phyloP scores from a whole-genome alignment of 352 stramenopile species.

The Pythium myriotylum region DNA sequence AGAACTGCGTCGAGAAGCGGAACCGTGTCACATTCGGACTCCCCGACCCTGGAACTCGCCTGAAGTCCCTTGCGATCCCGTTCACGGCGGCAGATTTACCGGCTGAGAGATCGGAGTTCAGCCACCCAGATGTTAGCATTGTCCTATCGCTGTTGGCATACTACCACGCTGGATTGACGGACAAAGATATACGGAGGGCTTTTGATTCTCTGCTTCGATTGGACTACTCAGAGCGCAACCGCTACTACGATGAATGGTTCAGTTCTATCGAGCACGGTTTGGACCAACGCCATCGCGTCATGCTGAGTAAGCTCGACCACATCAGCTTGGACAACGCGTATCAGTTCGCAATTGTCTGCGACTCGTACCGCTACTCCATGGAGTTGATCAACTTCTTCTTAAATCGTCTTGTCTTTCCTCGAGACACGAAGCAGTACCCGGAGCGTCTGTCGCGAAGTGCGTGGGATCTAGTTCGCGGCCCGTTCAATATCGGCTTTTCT shows the following conservation, averaged over 20 bases:
- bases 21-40: slow-evolving; percentile 85
- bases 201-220: slow-evolving; percentile 66
- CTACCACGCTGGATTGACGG: slow-evolving; percentile 74
- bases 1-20: slow-evolving; percentile 86
- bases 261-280: slow-evolving; percentile 28
- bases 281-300: slow-evolving; percentile 23
- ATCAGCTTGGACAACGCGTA: slow-evolving; percentile 68
- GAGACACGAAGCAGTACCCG: slow-evolving; percentile 79
- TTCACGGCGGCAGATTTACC: slow-evolving; percentile 86
- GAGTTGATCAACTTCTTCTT: slow-evolving; percentile 86
- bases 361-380: slow-evolving; percentile 63
- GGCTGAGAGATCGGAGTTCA: slow-evolving; percentile 84
- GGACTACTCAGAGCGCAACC: slow-evolving; percentile 58
- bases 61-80: slow-evolving; percentile 82
- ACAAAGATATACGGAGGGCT: slow-evolving; percentile 47
- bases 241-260: slow-evolving; percentile 79
- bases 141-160: slow-evolving; percentile 83
- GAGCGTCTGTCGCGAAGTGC: slow-evolving; percentile 65
- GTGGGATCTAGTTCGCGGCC: slow-evolving; percentile 78
- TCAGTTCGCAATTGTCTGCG: slow-evolving; percentile 59
- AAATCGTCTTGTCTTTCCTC: slow-evolving; percentile 76
- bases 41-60: slow-evolving; percentile 32
- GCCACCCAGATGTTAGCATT: slow-evolving; percentile 86
- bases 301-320: slow-evolving; percentile 60
- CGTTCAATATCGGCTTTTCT: slow-evolving; percentile 79